Base-by-base conservation (phyloP, 2,329 filamentous ascomycete species). In the Chaetomium olivaceum region DNA sequence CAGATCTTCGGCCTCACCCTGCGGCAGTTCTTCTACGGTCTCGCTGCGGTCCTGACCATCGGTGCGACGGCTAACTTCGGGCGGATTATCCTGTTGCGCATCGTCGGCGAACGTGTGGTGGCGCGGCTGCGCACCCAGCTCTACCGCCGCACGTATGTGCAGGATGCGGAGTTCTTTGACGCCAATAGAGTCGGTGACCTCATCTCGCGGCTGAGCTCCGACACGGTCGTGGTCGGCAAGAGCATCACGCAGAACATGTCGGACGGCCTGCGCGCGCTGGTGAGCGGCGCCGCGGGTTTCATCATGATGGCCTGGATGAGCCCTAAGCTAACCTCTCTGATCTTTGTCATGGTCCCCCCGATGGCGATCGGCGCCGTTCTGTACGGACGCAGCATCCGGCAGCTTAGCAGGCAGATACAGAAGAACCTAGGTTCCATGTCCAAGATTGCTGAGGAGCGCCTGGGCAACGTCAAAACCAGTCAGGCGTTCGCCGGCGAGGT, bases 81-180 rank as follows among this genome's bases (percentile, higher is more conserved):
- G 36, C 89, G 95, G 70, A 96, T 99, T 72, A 90, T 98, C 64
- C 89, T 98, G 62, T 85, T 99, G 25, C 88, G 95, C 29, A 95
- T 98, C 68, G 92, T 99, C 8, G 96, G 95, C 69, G 95, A 99
- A 78, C 87, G 95, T 51, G 95, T 99, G 65, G 95, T 99, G 62
- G 90, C 94, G 12, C 87, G 94, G 71, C 83, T 99, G 63, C 88
- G 95, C 67, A 94, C 93, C 19, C 91, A 92, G 75, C 87, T 99
- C 4, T 99, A 96, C 80, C 88, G 92, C 70, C 88, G 91, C 69
- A 99, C 95, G 0, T 96, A 96, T 72, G 85, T 95, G n/a, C 95
- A 99, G 77, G 95, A 99, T 77, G 95, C 95, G 65, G 95, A 98
- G 74, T 99, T 99, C 80, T 99, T 99, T 75, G 95, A 99, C 76